A percentile compares a stretch with the other conserved stretches of the same genome.
These are phyloP conservation scores for Ophiostoma ips DNA, from an alignment of 2,329 filamentous ascomycete genomes.

Conservation along the genomic window DNA sequence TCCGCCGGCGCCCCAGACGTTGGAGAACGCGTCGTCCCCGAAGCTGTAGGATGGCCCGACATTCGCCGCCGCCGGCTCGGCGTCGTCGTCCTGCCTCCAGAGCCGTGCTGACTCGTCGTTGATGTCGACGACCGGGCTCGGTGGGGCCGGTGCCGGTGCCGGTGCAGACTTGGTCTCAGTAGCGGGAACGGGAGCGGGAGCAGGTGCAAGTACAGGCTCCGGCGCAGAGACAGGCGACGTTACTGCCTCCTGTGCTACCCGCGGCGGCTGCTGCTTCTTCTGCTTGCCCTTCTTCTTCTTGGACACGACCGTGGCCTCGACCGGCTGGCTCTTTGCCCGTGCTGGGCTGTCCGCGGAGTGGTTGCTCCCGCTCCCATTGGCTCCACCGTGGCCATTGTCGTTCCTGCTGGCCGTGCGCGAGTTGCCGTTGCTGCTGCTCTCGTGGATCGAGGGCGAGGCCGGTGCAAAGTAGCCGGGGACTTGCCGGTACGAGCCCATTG, in stretches of 20 bases:
- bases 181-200: neutral
- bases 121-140: neutral
- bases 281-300: constrained; percentile 15
- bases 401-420: neutral
- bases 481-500: constrained; percentile 22
- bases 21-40: constrained; percentile 14
- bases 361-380: neutral
- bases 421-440: neutral
- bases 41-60: constrained; percentile 11
- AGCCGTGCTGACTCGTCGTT: neutral
- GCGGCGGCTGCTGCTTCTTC: constrained; percentile 8
- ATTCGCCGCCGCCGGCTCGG: neutral
- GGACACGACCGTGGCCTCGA: neutral
- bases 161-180: neutral
- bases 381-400: neutral
- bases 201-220: neutral
- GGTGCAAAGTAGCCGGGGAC: constrained; percentile 11
- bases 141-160: neutral
- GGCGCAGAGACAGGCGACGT: neutral
- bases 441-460: neutral
- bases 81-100: neutral
- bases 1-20: constrained; percentile 13
- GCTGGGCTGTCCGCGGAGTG: neutral
- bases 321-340: neutral
- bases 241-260: neutral